Base-by-base conservation (phyloP, 305 asterid genomes). In the Fraxinus sp. region DNA sequence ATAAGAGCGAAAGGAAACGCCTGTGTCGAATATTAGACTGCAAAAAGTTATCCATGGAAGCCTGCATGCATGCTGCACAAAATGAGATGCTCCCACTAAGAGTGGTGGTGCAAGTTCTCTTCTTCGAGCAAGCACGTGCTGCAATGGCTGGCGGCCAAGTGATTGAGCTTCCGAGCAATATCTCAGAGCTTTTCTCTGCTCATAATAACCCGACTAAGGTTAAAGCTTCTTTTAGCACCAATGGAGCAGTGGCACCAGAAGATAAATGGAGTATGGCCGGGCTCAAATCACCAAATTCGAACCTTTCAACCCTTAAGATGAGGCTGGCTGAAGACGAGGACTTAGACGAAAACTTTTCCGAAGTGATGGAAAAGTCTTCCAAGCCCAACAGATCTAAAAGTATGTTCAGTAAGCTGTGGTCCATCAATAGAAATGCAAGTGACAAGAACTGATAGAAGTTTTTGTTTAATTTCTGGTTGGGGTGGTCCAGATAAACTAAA, bases 51-150 rank as follows among this genome's bases (percentile, higher is more conserved):
- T 96, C 99, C 0, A 85, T 91, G 84, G 94, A 96, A 44, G 92
- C 93, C 0, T 96, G 99, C 78, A 91, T 91, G 95, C 98, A 94
- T 62, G 99, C 99, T 16, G 99, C 98, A 13, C 98, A 93, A 74
- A 96, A 96, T 80, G 99, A 96, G 84, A 87, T 92, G 86, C 98
- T 96, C 10, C 99, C 99, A 0, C 73, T 96, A 5, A 86, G 99
- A 80, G 97, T 96, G 10, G 94, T 96, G 2, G 98, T 96, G 44
- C 98, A 96, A 88, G 99, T 96, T 35, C 98, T 96, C 14, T 94
- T 93, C 91, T 92, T 90, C 16, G 99, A 96, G 93, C 99, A 96
- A 80, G 97, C 97, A 7, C 93, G 98, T 70, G 92, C 96, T 16
- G 90, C 95, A 5, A 89, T 80, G 90, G 85, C 92, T 0, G 95